These are phyloP conservation scores for Clarireedia sp. DNA, from an alignment of 2,329 filamentous ascomycete genomes.

Conservation along the genomic window DNA sequence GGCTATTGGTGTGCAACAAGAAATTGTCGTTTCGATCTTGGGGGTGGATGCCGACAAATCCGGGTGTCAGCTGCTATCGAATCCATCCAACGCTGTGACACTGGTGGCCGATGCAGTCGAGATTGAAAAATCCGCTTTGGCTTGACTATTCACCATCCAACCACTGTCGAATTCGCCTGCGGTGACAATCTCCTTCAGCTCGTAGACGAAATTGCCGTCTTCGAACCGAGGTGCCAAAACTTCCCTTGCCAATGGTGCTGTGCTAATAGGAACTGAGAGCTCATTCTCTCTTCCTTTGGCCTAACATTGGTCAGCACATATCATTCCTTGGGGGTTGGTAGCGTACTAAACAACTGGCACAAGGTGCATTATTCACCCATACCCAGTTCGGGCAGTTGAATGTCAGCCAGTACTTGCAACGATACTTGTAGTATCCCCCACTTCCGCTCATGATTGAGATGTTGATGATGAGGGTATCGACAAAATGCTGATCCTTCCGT, in stretches of 20 bases:
- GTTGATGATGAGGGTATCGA: background rate
- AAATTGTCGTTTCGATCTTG: no score
- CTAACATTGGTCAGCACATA: constrained; percentile 27
- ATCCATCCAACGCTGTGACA: constrained; percentile 15
- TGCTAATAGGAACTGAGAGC: background rate
- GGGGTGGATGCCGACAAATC: background rate
- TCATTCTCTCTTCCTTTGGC: constrained; percentile 41
- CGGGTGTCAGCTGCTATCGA: constrained; percentile 1
- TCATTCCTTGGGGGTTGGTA: background rate
- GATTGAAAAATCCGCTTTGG: constrained; percentile 16
- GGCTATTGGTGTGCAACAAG: no score
- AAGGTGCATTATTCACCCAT: constrained; percentile 43
- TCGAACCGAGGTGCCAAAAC: constrained; percentile 39
- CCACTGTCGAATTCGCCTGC: constrained; percentile 24
- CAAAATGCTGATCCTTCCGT: background rate
- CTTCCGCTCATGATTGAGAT: constrained; percentile 25
- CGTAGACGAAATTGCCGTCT: constrained; percentile 40
- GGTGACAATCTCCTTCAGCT: constrained; percentile 39
- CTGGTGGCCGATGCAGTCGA: constrained; percentile 18
- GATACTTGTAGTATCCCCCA: constrained; percentile 40
- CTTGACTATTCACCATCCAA: constrained; percentile 24
- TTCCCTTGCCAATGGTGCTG: constrained; percentile 31
- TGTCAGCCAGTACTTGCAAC: constrained; percentile 47
- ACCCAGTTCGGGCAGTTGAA: constrained; percentile 48
- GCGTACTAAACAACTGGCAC: constrained; percentile 43